Evolutionary conservation across 1,284 basidiomycete genomes (phyloP), one percentile per base, ranked within the genome.

Genomic region (Microbotryomycetes sp.): DNA sequence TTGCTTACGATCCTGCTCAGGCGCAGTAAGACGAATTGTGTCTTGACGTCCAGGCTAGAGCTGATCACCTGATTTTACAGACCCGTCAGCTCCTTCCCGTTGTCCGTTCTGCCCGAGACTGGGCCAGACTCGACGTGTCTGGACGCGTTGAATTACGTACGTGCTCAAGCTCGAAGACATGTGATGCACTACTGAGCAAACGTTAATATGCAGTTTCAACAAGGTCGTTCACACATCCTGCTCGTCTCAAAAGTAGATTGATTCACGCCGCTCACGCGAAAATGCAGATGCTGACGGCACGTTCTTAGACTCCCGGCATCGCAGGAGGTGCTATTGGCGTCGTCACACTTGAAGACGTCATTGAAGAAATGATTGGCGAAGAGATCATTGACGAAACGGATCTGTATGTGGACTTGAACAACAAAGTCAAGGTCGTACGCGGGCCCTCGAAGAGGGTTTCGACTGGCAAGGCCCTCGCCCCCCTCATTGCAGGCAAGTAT

Each of bases 221-320:
- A 91, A 3, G 94, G 94, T 6, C 85, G 92, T 54, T 90, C 91
- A 0, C 94, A 98, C 76, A 80, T 97, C 66, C 80, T 98, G 24
- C 79, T 98, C 26, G 83, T 98, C 41, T 91, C 88, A 68, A 80
- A 80, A 13, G 88, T 41, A 41, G 35, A 18, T 18, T 11, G 18
- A 41, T 87, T 0, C 92, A 92, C 0, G 92, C 92, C 0, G 81
- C 48, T 79, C 85, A 4, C 85, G 86, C 18, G 91, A 91, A 47
- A 91, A 85, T 2, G 80, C 91, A 29, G 90, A 90, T 9, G 35
- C 35, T 31, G 85, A 16, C 59, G 91, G 5, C 13, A 21, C 26
- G 15, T 1, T 7, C 0, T 0, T 56, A 67, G 63, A 78, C 78
- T 30, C 79, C 79, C 11, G 78, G 78, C 28, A 77, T 78, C 56